Evolutionary conservation across 768 basidiomycete species (phyloP), one percentile per base, ranked within the genome.

Genomic region (Pulveroboletus sp.): DNA sequence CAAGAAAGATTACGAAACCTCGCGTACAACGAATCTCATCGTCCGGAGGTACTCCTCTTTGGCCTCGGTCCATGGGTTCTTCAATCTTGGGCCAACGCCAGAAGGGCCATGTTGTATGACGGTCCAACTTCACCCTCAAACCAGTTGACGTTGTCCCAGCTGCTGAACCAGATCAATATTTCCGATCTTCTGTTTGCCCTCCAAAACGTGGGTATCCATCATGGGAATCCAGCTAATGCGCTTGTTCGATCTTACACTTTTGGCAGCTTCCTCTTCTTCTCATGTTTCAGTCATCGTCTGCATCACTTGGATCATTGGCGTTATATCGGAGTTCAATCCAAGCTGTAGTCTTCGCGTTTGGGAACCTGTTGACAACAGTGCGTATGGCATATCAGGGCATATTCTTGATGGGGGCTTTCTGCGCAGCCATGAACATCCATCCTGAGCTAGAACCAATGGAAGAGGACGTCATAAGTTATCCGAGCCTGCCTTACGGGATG

Each of bases 321-420:
- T 70, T 91, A 13, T 93, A 92, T 64, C 84, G 89, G 55, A 83
- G 76, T 55, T 86, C 89, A 6, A 78, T 91, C 21, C 83, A 86
- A 50, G 79, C 83, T 24, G 74, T 91, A 38, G 73, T 91, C 10
- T 78, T 78, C 60, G 81, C 87, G 10, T 74, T 80, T 50, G 73
- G 81, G 45, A 80, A 79, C 58, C 63, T 92, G 54, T 62, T 83
- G 28, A 78, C 80, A 37, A 86, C 83, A 5, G 64, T 76, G 24
- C 80, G 79, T 50, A 83, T 85, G 82, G 81, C 82, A n/a, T 91
- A 86, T 59, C 90, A 94, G 66, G 81, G 82, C 30, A 77, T 93
- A 43, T 93, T 94, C 70, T 73, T 90, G 51, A 85, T 93, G 82
- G 86, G 84, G 42, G 89, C 91, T 7, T 93, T 91, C 62, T 83